Conservation (phyloP, 2,329 filamentous ascomycete genomes). For the Thermomyces lanuginosus region DNA sequence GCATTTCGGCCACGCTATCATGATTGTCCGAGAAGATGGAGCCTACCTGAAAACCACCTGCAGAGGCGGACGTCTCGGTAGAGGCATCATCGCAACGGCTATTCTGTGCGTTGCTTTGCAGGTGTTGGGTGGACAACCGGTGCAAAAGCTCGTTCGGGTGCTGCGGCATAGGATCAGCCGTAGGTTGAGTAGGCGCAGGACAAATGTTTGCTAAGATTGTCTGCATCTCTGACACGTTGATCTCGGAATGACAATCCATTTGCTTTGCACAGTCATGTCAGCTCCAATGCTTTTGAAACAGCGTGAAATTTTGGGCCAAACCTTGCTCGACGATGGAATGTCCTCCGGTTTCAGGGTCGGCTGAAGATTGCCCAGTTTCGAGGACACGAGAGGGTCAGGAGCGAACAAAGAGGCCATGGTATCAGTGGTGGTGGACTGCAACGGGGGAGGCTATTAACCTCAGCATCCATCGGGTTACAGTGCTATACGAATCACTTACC, state of each 20-base stretch:
- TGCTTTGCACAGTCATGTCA: constrained; percentile 33
- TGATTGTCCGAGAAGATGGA: too few relatives aligned
- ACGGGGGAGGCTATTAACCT: constrained; percentile 1
- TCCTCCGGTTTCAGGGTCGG: constrained; percentile 10
- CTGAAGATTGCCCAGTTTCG: constrained; percentile 20
- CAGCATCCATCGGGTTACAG: too few relatives aligned
- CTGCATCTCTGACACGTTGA: constrained; percentile 41
- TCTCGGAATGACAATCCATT: constrained; percentile 22
- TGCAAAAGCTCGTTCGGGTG: too few relatives aligned
- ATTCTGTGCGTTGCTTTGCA: too few relatives aligned
- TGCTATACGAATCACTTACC: too few relatives aligned
- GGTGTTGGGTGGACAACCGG: too few relatives aligned
- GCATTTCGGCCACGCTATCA: constrained; percentile 32
- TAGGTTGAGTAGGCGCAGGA: too few relatives aligned
- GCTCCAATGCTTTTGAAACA: constrained; percentile 5
- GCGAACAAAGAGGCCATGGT: constrained; percentile 7
- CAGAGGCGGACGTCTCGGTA: constrained; percentile 7
- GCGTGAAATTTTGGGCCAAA: constrained; percentile 10
- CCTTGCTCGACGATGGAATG: constrained; percentile 22
- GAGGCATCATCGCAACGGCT: too few relatives aligned
- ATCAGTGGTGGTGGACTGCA: constrained; percentile 1
- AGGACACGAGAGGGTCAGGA: constrained; percentile 18
- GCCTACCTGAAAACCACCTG: constrained; percentile 6
- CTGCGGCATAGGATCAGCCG: too few relatives aligned
- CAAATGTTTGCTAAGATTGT: constrained; percentile 35